Conservation (phyloP, 805 yeast genomes). For the Wickerhamomyces kurtzmanii region DNA sequence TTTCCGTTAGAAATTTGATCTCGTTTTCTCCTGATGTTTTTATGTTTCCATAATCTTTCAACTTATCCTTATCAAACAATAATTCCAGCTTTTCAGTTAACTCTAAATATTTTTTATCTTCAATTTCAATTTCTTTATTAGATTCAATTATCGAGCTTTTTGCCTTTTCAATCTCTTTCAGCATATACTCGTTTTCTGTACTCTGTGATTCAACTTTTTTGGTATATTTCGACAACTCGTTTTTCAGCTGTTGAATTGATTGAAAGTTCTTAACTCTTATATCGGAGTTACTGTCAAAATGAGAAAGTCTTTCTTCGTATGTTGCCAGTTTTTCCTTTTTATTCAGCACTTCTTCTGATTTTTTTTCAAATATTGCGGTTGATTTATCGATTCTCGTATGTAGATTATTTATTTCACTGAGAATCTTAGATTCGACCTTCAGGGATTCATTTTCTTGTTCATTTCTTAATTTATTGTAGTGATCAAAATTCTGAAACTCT, state of each 20-base stretch:
- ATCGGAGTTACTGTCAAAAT: too few species aligned
- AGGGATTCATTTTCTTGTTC: constrained; percentile 32
- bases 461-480: constrained; percentile 27
- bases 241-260: constrained; percentile 32
- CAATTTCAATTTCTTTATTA: constrained; percentile 16
- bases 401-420: constrained; percentile 33
- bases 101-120: constrained; percentile 6
- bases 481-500: constrained; percentile 37
- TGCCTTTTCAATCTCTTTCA: constrained; percentile 47
- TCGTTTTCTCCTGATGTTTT: constrained; percentile 7
- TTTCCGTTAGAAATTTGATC: constrained; percentile 6
- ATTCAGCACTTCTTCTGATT: constrained; percentile 13
- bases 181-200: constrained; percentile 59
- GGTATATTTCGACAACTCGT: constrained; percentile 32
- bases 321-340: constrained; percentile 18
- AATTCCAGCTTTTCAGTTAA: constrained; percentile 7
- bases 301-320: constrained; percentile 13
- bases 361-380: constrained; percentile 19
- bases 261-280: constrained; percentile 9
- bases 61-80: too few species aligned
- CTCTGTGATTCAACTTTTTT: constrained; percentile 33
- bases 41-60: too few species aligned
- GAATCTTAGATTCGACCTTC: constrained; percentile 33
- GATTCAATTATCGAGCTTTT: constrained; percentile 37
- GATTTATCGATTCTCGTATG: constrained; percentile 21